phyloP scores from a whole-genome alignment of 495 filamentous ascomycete species.

The Evansstolkia leycettana region DNA sequence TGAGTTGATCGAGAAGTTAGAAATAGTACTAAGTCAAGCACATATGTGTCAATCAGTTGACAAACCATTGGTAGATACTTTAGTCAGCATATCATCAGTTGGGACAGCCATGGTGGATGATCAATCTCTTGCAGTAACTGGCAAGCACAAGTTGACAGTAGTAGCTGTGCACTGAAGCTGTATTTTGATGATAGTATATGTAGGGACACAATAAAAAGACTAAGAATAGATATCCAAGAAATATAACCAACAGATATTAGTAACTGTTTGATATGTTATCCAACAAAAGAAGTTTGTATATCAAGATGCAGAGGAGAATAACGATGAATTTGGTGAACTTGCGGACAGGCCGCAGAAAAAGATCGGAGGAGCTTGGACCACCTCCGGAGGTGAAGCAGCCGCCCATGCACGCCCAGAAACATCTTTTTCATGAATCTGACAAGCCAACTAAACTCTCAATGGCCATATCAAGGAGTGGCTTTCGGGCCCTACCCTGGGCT shows the following conservation, averaged over 20 bases:
- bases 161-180: not conserved
- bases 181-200: no score
- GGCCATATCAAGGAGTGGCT: constrained; percentile 17
- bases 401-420: constrained; percentile 9
- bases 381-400: constrained; percentile 17
- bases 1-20: constrained; percentile 4
- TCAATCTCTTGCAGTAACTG: no score
- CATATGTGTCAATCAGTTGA: not conserved
- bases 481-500: constrained; percentile 23
- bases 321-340: constrained; percentile 1
- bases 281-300: no score
- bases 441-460: constrained; percentile 15
- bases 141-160: not conserved
- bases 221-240: not conserved
- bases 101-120: constrained; percentile 27
- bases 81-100: constrained; percentile 30
- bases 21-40: not conserved
- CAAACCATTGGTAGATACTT: constrained; percentile 39
- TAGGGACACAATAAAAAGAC: constrained; percentile 1
- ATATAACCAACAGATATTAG: no score
- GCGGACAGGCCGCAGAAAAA: constrained; percentile 6
- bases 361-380: constrained; percentile 28
- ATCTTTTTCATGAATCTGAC: constrained; percentile 1
- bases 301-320: not conserved
- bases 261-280: no score